Conservation (phyloP, 176 grass and related monocot genomes). For the Carex scoparia region DNA sequence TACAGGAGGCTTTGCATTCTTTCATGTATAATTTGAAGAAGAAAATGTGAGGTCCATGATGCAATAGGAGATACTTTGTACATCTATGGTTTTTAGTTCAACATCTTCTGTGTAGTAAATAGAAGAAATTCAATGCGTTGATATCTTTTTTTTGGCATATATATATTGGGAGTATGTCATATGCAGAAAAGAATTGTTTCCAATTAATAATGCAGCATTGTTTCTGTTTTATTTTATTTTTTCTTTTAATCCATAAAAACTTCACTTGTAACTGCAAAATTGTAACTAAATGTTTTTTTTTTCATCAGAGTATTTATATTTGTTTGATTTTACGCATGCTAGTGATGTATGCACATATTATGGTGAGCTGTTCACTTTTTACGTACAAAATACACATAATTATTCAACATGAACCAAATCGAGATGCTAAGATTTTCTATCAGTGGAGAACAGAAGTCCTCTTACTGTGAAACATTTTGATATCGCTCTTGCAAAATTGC, state of each 20-base stretch:
- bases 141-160: not conserved
- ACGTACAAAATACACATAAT: not conserved
- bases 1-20: conserved; percentile 59
- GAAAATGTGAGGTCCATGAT: conserved; percentile 38
- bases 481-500: no score
- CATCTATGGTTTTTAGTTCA: not conserved
- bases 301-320: not conserved
- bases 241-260: not conserved
- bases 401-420: not conserved
- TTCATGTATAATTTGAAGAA: conserved; percentile 68
- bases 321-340: not conserved
- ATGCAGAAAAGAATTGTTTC: not conserved
- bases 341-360: not conserved
- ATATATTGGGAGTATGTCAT: not conserved
- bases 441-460: no score
- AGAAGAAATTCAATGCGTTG: conserved; percentile 9
- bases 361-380: not conserved
- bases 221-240: not conserved
- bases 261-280: not conserved
- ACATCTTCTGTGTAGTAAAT: not conserved
- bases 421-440: not conserved
- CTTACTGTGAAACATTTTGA: no score
- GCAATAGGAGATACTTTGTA: not conserved
- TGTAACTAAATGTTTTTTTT: not conserved
- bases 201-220: not conserved